Evolutionary conservation across 768 basidiomycete species (phyloP).

Genomic region (Boletus speciosus): DNA sequence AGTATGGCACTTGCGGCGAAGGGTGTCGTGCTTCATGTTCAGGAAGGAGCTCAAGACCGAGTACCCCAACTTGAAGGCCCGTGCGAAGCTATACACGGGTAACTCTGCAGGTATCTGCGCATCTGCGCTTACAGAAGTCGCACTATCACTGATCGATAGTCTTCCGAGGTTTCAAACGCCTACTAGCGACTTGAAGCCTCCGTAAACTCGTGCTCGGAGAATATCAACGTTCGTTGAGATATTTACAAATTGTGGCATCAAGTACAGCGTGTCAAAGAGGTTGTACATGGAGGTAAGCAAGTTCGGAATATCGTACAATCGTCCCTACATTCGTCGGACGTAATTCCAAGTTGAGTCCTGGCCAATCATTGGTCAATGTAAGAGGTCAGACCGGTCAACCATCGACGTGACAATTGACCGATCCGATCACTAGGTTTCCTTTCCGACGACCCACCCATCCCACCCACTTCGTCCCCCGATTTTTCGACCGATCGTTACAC

Average conservation of each 20-base stretch:
- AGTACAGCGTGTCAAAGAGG: background rate
- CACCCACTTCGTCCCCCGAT: constrained; percentile 48
- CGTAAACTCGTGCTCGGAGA: background rate
- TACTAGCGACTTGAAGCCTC: background rate
- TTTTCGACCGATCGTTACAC: constrained; percentile 7
- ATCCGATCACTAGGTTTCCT: background rate
- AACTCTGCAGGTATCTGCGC: background rate
- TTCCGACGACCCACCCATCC: constrained; percentile 39
- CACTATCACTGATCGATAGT: background rate
- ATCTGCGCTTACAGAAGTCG: no score
- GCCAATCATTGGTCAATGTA: background rate
- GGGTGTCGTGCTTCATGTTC: background rate
- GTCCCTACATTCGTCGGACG: background rate
- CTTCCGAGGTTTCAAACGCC: background rate
- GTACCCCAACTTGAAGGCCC: background rate
- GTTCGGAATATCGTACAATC: constrained; percentile 6
- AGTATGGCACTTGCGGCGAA: background rate
- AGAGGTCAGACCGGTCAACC: background rate
- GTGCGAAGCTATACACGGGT: background rate
- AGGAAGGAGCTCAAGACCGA: background rate
- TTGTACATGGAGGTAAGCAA: background rate
- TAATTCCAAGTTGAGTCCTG: background rate
- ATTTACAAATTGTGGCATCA: background rate
- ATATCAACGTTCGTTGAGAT: background rate
- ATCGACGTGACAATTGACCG: background rate